phyloP scores from a whole-genome alignment of 345 rosid genomes.

The Eucalyptus tenuipes region DNA sequence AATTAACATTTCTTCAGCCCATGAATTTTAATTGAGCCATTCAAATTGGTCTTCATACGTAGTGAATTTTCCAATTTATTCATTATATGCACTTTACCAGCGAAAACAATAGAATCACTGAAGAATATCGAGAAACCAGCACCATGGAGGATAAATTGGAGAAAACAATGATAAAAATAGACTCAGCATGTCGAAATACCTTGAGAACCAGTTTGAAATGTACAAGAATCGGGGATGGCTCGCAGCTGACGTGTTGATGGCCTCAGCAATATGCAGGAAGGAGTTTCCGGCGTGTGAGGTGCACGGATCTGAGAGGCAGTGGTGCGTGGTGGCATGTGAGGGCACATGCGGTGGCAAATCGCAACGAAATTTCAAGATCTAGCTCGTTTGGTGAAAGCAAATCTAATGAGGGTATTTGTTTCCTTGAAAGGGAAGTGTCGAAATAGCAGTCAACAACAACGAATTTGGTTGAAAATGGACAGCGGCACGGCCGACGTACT shows the following conservation, averaged over 20 bases:
- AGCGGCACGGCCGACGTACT: neutral
- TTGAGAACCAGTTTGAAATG: neutral
- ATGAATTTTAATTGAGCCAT: neutral
- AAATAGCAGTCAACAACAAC: neutral
- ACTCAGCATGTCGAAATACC: neutral
- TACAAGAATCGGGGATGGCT: neutral
- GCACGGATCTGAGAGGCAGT: neutral
- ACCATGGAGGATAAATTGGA: neutral
- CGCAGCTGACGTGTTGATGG: neutral
- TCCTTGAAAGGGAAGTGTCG: neutral
- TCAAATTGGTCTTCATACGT: neutral
- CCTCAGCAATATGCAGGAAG: neutral
- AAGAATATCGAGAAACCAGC: neutral
- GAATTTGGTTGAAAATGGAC: neutral
- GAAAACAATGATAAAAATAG: neutral
- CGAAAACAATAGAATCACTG: neutral
- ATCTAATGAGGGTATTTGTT: neutral
- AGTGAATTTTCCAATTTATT: neutral
- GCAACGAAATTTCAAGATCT: neutral
- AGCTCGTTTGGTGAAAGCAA: neutral
- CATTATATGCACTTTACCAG: neutral
- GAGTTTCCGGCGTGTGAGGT: neutral
- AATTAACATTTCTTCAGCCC: neutral
- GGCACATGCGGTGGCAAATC: neutral
- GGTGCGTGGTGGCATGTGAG: neutral